Evolutionary conservation across 2,329 filamentous ascomycete species (phyloP).

Genomic region (Bertia moriformis): DNA sequence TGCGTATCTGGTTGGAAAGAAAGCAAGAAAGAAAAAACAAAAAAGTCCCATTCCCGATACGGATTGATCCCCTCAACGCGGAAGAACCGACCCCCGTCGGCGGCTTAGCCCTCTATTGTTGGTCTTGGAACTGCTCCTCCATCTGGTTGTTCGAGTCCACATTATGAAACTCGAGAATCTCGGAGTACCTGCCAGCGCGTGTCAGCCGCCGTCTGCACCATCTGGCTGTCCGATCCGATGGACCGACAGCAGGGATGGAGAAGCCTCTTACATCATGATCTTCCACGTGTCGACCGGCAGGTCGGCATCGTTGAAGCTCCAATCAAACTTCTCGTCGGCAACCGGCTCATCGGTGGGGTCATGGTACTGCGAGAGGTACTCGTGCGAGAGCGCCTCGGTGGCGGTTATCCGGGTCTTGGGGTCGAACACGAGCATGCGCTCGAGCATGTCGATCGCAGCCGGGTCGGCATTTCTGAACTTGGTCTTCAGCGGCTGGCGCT

Average conservation of each 20-base stretch:
- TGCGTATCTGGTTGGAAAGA: too few species aligned
- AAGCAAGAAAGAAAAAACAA: too few species aligned
- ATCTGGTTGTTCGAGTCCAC: too few species aligned
- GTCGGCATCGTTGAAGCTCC: slow-evolving; percentile 98
- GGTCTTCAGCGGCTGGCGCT: slow-evolving; percentile 65
- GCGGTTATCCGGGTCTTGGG: slow-evolving; percentile 91
- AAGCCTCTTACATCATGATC: slow-evolving; percentile 81
- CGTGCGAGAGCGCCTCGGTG: slow-evolving; percentile 70
- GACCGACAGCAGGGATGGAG: not conserved
- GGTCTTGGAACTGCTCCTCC: too few species aligned
- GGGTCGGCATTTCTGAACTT: slow-evolving; percentile 96
- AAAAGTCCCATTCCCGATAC: too few species aligned
- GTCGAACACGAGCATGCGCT: slow-evolving; percentile 96
- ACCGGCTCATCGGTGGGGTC: slow-evolving; percentile 93
- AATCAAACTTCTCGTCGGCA: slow-evolving; percentile 95
- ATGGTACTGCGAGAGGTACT: slow-evolving; percentile 91
- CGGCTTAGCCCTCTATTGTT: too few species aligned
- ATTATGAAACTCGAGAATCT: slow-evolving; percentile 97
- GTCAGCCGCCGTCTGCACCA: too few species aligned
- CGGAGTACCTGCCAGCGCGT: slow-evolving; percentile 64
- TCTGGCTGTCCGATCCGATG: too few species aligned
- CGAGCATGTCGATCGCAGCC: slow-evolving; percentile 76
- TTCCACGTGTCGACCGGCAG: slow-evolving; percentile 99
- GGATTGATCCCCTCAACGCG: too few species aligned
- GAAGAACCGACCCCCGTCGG: too few species aligned